Conservation (phyloP, 2,329 filamentous ascomycete species). For the Pseudocercospora macadamiae region DNA sequence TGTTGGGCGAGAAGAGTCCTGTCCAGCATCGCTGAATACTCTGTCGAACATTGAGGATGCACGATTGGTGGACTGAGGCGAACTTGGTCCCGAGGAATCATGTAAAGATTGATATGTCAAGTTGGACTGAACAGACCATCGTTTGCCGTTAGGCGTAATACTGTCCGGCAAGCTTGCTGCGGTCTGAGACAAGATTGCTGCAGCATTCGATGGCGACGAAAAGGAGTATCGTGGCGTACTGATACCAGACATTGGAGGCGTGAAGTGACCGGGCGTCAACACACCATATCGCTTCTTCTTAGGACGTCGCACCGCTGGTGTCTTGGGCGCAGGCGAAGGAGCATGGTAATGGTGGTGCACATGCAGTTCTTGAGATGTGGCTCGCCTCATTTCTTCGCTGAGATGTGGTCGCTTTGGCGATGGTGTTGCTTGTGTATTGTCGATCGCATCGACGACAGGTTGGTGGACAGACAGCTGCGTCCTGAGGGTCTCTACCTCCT, state of each 20-base stretch:
- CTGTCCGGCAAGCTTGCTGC: slow-evolving; percentile 59
- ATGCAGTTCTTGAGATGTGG: slow-evolving; percentile 75
- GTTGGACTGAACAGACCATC: slow-evolving; percentile 68
- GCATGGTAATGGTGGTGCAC: slow-evolving; percentile 94
- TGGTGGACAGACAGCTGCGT: slow-evolving; percentile 82
- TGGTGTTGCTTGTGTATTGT: slow-evolving; percentile 22
- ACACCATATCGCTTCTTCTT: slow-evolving; percentile 72
- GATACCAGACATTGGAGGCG: slow-evolving; percentile 43
- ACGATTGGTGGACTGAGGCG: slow-evolving; percentile 71
- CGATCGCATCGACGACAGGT: slow-evolving; percentile 56
- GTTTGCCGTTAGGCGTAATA: slow-evolving; percentile 49
- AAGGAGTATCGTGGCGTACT: slow-evolving; percentile 44
- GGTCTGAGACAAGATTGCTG: slow-evolving; percentile 65
- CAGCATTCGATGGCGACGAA: slow-evolving; percentile 53
- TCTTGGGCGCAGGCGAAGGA: slow-evolving; percentile 40
- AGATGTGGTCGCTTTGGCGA: slow-evolving; percentile 49
- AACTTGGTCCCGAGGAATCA: slow-evolving; percentile 76
- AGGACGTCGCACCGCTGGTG: slow-evolving; percentile 48
- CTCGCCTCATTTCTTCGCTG: slow-evolving; percentile 67
- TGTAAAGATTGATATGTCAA: slow-evolving; percentile 64
- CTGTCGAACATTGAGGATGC: slow-evolving; percentile 79
- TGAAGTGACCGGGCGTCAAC: slow-evolving; percentile 58
- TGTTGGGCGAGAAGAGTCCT: slow-evolving; percentile 72
- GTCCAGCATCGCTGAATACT: slow-evolving; percentile 58
- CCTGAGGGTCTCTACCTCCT: slow-evolving; percentile 85